A percentile compares a stretch with the other conserved stretches of the same genome.
These are phyloP conservation scores for Brassica nigra DNA, from an alignment of 345 rosid species.

Conservation along the genomic window DNA sequence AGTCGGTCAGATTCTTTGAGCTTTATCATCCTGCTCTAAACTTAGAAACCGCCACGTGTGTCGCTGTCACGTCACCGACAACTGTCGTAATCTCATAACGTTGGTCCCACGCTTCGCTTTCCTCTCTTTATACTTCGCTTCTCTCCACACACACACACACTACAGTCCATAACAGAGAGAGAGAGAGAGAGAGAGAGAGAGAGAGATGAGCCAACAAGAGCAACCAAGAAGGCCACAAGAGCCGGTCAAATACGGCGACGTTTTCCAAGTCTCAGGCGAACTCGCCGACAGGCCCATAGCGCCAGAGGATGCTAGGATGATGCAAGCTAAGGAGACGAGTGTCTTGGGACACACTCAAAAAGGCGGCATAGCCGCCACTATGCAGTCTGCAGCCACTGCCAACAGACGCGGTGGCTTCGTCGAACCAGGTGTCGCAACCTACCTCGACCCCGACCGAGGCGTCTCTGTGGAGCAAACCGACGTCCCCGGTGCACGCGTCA, in stretches of 20 bases:
- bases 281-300: constrained; percentile 53
- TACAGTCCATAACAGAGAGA: background rate
- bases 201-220: constrained; percentile 68
- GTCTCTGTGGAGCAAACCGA: constrained; percentile 58
- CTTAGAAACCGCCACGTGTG: background rate
- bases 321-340: constrained; percentile 64
- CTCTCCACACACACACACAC: background rate
- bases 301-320: constrained; percentile 72
- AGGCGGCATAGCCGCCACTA: constrained; percentile 64
- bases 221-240: constrained; percentile 54
- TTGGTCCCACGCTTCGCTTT: background rate
- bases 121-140: background rate
- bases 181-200: constrained; percentile 27
- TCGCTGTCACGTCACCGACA: background rate
- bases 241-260: constrained; percentile 60
- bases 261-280: constrained; percentile 58
- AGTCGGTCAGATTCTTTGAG: background rate
- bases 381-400: constrained; percentile 65
- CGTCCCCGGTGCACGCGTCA: constrained; percentile 50
- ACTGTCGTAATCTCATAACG: background rate
- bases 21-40: background rate
- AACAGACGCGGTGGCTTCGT: constrained; percentile 62
- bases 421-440: constrained; percentile 44
- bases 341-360: constrained; percentile 59
- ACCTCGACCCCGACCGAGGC: constrained; percentile 46